Evolutionary conservation across 2,329 filamentous ascomycete genomes (phyloP), one percentile per base, ranked within the genome.

Genomic region (Fusarium sororula): DNA sequence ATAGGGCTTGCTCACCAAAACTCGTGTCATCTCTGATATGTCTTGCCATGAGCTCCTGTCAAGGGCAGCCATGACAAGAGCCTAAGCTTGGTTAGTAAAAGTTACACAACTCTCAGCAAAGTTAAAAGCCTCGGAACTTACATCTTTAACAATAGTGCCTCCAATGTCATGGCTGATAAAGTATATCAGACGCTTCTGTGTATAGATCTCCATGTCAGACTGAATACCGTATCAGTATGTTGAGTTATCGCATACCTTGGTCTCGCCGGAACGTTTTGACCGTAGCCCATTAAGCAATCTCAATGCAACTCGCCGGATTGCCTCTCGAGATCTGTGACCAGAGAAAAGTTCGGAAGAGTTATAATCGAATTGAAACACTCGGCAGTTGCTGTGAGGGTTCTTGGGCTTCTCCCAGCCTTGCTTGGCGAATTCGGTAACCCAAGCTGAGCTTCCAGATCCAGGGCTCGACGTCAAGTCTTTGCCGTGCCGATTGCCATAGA

Each of bases 221-320:
- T 2, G 5, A n/a, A 5, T 3, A 2, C 2, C 9, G 0, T 1
- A 6, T 6, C 0, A 6, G 6, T 1, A 1, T 10, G 1, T 5
- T 12, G 3, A 17, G 3, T 1, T 2, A 9, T 7, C 2, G 2
- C 42, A 6, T 8, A 66, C 63, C 50, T 32, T 28, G 0, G 3
- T 17, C 26, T 47, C 30, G 3, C 9, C 13, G 0, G 5, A 22
- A 8, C 63, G 63, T 6, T 17, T 57, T 35, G 13, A 35, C 0
- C 15, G 20, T 6, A 66, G 7, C 7, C 22, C 63, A 8, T 13
- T n/a, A 2, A 66, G 22, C 1, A 66, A n/a, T 28, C n/a, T 39
- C 14, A 64, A 28, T 5, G 63, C 30, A 18, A 56, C 10, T 11
- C 47, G 28, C 2, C 18, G 59, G 10, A 64, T 50, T 12, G 10